A percentile compares a stretch with the other conserved stretches of the same genome.
phyloP scores from a whole-genome alignment of 106 monocot genomes.

The Agapanthus africanus region DNA sequence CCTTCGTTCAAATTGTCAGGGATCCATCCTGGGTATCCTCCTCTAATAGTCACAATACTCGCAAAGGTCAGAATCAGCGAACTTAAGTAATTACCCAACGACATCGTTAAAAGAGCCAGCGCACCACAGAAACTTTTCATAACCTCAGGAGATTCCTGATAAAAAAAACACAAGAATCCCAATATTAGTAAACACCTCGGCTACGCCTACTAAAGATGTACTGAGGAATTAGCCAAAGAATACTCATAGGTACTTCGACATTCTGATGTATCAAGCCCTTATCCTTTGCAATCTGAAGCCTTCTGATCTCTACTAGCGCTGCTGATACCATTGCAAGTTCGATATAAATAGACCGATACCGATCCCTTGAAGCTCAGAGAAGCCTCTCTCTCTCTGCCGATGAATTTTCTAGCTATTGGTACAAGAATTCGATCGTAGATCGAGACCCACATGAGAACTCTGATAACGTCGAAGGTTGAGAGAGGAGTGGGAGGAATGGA shows the following conservation, averaged over 20 bases:
- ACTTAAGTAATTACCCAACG: conserved; percentile 37
- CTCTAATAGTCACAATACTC: conserved; percentile 14
- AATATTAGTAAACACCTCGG: conserved; percentile 32
- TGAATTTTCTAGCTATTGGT: conserved; percentile 13
- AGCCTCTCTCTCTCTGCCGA: conserved; percentile 15
- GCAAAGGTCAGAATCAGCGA: conserved; percentile 36
- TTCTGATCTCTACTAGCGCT: conserved; percentile 23
- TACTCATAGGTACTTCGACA: no score
- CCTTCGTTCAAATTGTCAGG: conserved; percentile 4
- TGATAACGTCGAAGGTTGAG: conserved; percentile 19
- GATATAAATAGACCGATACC: conserved; percentile 37
- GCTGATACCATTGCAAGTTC: conserved; percentile 32
- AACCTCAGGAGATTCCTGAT: conserved; percentile 37
- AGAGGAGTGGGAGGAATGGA: conserved; percentile 46
- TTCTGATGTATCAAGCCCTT: no score
- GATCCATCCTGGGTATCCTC: conserved; percentile 31
- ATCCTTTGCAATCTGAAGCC: conserved; percentile 25
- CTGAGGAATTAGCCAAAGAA: conserved; percentile 45
- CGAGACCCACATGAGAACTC: conserved; percentile 24
- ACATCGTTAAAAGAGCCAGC: conserved; percentile 23
- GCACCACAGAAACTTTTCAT: conserved; percentile 52
- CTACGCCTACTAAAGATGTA: conserved; percentile 25
- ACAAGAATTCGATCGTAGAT: conserved; percentile 15
- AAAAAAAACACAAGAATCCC: conserved; percentile 52
- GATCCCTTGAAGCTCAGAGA: conserved; percentile 32